Evolutionary conservation across 495 filamentous ascomycete species (phyloP).

Genomic region (Podospora sp.): DNA sequence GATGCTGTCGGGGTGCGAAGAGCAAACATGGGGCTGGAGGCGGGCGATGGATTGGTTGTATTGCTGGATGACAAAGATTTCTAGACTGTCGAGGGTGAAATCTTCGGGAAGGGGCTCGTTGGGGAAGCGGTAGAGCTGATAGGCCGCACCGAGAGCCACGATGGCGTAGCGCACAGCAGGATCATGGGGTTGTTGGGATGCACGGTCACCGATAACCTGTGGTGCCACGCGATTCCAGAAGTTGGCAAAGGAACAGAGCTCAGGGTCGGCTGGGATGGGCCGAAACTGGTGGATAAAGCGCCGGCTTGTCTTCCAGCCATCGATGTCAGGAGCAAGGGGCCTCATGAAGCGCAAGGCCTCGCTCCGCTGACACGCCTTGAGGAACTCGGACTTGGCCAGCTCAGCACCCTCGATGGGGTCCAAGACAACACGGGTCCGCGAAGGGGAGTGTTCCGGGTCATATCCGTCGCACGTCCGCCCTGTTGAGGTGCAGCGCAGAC

Average conservation of each 20-base stretch:
- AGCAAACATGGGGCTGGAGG: constrained; percentile 35
- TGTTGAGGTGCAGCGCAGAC: constrained; percentile 45
- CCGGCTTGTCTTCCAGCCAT: constrained; percentile 40
- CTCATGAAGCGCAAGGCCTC: constrained; percentile 40
- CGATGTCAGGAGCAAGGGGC: constrained; percentile 40
- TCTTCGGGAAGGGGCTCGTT: constrained; percentile 21
- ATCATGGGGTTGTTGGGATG: constrained; percentile 17
- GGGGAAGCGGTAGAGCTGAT: constrained; percentile 30
- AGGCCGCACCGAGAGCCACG: constrained; percentile 42
- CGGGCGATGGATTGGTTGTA: constrained; percentile 44
- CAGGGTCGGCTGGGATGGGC: constrained; percentile 13
- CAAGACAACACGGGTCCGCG: neutral
- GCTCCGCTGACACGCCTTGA: constrained; percentile 35
- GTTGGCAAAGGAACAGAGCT: constrained; percentile 26
- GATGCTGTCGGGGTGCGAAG: constrained; percentile 34
- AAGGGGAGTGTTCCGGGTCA: constrained; percentile 27
- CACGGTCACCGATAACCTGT: constrained; percentile 32
- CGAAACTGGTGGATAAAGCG: constrained; percentile 40
- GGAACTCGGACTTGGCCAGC: constrained; percentile 35
- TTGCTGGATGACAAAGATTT: constrained; percentile 44
- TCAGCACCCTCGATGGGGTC: constrained; percentile 26
- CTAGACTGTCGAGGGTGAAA: constrained; percentile 33
- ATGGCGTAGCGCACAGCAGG: constrained; percentile 45
- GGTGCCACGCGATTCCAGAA: constrained; percentile 43
- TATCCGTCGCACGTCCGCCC: constrained; percentile 50